phyloP scores from a whole-genome alignment of 345 rosid species.

The Linum usitatissimum region DNA sequence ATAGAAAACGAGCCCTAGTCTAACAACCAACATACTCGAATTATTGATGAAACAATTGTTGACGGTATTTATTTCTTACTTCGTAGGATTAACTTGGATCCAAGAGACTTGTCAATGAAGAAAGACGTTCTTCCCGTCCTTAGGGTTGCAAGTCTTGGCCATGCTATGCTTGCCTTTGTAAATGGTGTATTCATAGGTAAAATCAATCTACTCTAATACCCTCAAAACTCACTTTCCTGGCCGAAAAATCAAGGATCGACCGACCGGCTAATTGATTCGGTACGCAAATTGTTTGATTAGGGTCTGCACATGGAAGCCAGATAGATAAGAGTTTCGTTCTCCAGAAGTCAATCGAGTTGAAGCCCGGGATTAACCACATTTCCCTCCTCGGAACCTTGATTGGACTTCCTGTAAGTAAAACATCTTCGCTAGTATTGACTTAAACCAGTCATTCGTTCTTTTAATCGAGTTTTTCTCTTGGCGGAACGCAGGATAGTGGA shows the following conservation, averaged over 20 bases:
- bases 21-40: too few relatives aligned
- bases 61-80: too few relatives aligned
- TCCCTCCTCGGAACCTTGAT: slow-evolving; percentile 39
- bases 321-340: slow-evolving; percentile 74
- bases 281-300: slow-evolving; percentile 17
- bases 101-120: slow-evolving; percentile 36
- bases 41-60: too few relatives aligned
- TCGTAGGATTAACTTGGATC: slow-evolving; percentile 37
- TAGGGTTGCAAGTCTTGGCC: slow-evolving; percentile 81
- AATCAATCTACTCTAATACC: not conserved
- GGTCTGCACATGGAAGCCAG: slow-evolving; percentile 74
- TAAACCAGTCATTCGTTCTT: too few relatives aligned
- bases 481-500: slow-evolving; percentile 59
- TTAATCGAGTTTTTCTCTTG: not conserved
- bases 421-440: too few relatives aligned
- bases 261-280: not conserved
- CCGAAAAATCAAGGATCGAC: too few relatives aligned
- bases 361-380: slow-evolving; percentile 46
- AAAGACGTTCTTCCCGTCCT: slow-evolving; percentile 34
- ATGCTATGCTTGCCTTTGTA: slow-evolving; percentile 54
- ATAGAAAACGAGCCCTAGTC: too few relatives aligned
- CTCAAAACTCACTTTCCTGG: too few relatives aligned
- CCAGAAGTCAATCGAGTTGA: slow-evolving; percentile 31
- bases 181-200: slow-evolving; percentile 66
- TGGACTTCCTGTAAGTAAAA: slow-evolving; percentile 56